A percentile compares a stretch with the other conserved stretches of the same genome.
phyloP scores from a whole-genome alignment of 2,329 filamentous ascomycete species.

The Hymenoscyphus fraxineus region DNA sequence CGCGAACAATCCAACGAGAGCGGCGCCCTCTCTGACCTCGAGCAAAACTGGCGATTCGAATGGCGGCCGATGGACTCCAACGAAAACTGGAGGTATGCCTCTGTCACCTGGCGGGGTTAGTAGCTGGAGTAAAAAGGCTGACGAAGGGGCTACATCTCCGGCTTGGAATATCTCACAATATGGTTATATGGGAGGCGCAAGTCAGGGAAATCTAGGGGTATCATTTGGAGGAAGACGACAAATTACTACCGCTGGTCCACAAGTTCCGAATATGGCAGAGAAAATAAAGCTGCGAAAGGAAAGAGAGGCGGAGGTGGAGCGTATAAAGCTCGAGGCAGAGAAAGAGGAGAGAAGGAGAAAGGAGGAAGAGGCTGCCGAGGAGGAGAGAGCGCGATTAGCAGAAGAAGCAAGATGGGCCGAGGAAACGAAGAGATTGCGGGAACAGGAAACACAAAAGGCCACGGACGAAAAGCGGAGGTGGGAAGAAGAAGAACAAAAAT shows the following conservation, averaged over 20 bases:
- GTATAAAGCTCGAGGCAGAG: conserved; percentile 51
- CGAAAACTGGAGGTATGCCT: conserved; percentile 53
- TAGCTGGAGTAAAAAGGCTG: conserved; percentile 83
- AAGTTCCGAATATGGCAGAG: conserved; percentile 76
- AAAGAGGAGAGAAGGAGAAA: conserved; percentile 47
- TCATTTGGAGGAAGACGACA: conserved; percentile 88
- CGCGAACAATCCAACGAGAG: conserved; percentile 43
- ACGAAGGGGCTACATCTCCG: conserved; percentile 76
- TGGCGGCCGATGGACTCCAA: conserved; percentile 58
- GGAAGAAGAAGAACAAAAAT: conserved; percentile 73
- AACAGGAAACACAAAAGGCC: conserved; percentile 54
- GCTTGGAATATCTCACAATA: conserved; percentile 99
- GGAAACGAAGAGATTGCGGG: conserved; percentile 56
- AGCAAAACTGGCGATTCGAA: conserved; percentile 37
- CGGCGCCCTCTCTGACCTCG: conserved; percentile 37
- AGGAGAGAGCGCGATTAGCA: conserved; percentile 56
- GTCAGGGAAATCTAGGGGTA: conserved; percentile 91
- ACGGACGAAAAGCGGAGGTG: conserved; percentile 69
- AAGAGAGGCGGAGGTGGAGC: conserved; percentile 56
- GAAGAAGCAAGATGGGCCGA: conserved; percentile 67
- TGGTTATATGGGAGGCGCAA: conserved; percentile 96
- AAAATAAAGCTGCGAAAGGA: conserved; percentile 69
- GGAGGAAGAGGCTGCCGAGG: conserved; percentile 52
- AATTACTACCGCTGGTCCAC: conserved; percentile 78
- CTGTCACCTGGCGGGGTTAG: conserved; percentile 60